Evolutionary conservation across 768 basidiomycete species (phyloP), one percentile per base, ranked within the genome.

Genomic region (Suillus tomentosus): DNA sequence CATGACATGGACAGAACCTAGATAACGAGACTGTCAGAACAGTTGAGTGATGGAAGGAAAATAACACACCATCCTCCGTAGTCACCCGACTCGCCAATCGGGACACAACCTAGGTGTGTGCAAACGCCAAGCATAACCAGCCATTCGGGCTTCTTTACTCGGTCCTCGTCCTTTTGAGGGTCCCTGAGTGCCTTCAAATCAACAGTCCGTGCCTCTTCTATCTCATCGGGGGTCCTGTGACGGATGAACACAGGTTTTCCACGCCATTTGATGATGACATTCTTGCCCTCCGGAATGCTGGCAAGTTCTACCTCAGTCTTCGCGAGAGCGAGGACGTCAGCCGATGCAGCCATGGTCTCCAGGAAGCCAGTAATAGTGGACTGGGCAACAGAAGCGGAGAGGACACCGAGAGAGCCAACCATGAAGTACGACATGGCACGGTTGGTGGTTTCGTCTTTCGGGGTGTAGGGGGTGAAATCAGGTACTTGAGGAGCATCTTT

Each of bases 171-270:
- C 57, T 85, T 78, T 82, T 99, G 87, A 62, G 97, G 97, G 73
- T 99, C 97, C 65, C 97, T 85, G 65, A 99, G 83, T 36, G 79
- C 66, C 83, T 95, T 94, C 90, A 95, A 90, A 78, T 96, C 88
- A 63, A 85, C 80, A 45, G 77, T 72, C 78, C 92, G 89, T 59
- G 97, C 97, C 81, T 99, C 97, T 67, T 93, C 87, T 70, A 99
- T 92, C 82, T 99, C 97, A 62, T 82, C 85, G 63, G 83, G 72
- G 15, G 97, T 99, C 72, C 97, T 88, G 83, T 99, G 97, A 69
- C 97, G 88, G 77, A 99, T 95, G 84, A 99, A 99, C 62, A 99
- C 97, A 68, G 97, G 97, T 84, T 99, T 99, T 77, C 97, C 97
- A 73, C 97, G 92, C 97, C 97, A 99, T 83, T 98, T 95, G 81